These are phyloP conservation scores for Fusarium sublunatum DNA, from an alignment of 2,329 filamentous ascomycete genomes.

Conservation along the genomic window DNA sequence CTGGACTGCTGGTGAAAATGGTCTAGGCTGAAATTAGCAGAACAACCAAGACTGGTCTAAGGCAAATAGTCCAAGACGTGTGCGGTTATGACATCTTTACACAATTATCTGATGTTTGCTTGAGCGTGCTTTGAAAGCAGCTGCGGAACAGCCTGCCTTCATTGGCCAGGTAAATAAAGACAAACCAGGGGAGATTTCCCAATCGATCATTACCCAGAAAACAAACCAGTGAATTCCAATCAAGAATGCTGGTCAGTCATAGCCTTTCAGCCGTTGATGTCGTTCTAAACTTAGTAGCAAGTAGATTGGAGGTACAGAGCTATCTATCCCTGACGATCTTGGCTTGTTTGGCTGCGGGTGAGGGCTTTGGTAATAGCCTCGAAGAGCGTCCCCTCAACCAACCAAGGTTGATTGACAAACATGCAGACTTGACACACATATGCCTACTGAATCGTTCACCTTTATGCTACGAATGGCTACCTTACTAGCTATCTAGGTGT, in stretches of 20 bases:
- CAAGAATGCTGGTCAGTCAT: conserved; percentile 1
- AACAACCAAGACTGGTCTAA: fast-evolving
- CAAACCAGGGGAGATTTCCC: background rate
- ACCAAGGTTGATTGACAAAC: too few relatives aligned
- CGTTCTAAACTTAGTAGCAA: conserved; percentile 5
- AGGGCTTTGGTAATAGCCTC: background rate
- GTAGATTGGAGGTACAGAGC: background rate
- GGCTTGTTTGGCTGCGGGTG: background rate
- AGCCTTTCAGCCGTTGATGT: background rate
- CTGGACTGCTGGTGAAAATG: too few relatives aligned
- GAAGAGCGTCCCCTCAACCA: background rate
- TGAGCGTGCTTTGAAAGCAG: background rate
- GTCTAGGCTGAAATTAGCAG: background rate
- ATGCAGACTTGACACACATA: too few relatives aligned
- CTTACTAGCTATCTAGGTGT: too few relatives aligned
- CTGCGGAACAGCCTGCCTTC: background rate
- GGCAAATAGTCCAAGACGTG: background rate
- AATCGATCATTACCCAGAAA: background rate
- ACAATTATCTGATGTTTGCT: background rate
- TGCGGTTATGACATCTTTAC: background rate
- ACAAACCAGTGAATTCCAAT: background rate
- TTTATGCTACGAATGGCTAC: too few relatives aligned
- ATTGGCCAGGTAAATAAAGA: background rate
- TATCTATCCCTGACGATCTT: background rate
- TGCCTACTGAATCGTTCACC: too few relatives aligned